Evolutionary conservation across 306 rosid species (phyloP), one percentile per base, ranked within the genome.

Genomic region (Alnus rubra): DNA sequence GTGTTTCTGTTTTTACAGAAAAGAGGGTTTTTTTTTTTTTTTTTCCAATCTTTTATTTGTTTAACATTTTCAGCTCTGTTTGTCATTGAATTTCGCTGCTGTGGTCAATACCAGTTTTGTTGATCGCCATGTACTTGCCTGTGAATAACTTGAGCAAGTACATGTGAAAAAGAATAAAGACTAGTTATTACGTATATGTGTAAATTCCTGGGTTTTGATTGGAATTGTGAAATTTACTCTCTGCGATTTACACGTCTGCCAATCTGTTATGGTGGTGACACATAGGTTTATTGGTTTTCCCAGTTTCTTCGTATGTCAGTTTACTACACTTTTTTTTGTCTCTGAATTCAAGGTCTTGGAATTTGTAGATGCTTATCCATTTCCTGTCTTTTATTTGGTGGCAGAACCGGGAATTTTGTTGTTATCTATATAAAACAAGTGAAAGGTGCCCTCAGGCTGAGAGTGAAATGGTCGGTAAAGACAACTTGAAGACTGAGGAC

Each of bases 401-500:
- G 16, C 75, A 67, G 83, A 59, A 81, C 69, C 62, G 64, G 75
- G 81, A 69, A 19, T 58, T 31, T 69, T 12, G 10, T n/a, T 51
- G 52, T 19, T 42, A 7, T 33, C 35, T 65, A 60, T 39, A 18
- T 45, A 72, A 19, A 53, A 37, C 56, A 73, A 14, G 77, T 53
- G 69, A 56, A 44, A 73, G 80, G 62, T 80, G 58, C 84, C 47
- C 74, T 63, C 81, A 69, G 81, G 54, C 23, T 30, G 73, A 11
- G 73, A 79, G 65, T 59, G 80, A 82, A 70, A 94, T 94, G 97
- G 89, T 88, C 5, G 95, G 92, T 5, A 82, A 85, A 78, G 97
- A 75, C 76, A 86, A 74, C 75, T 76, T 87, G 80, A 79, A 71
- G 79, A 78, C 87, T 9, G 93, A 90, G 84, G 97, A 87, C 83